A percentile compares a stretch with the other conserved stretches of the same genome.
Conservation (phyloP, 2,329 filamentous ascomycete genomes). For the Mycosphaerella sp. region DNA sequence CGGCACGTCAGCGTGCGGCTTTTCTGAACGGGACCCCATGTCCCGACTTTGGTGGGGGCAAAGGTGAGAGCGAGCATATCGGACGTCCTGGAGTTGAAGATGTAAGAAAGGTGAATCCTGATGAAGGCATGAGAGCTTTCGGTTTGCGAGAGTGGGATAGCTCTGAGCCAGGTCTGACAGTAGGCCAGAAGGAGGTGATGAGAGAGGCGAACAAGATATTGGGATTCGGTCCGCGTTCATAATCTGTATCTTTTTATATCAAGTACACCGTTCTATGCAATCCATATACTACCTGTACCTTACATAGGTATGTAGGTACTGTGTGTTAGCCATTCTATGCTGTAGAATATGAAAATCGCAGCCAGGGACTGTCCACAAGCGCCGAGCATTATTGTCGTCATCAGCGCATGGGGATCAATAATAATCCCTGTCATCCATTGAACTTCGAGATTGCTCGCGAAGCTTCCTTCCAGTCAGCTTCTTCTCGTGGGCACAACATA, state of each 20-base stretch:
- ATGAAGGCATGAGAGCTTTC: conserved; percentile 50
- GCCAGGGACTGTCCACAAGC: too few species aligned
- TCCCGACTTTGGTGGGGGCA: conserved; percentile 51
- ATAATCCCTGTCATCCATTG: too few species aligned
- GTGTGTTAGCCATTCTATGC: too few species aligned
- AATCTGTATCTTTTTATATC: not conserved
- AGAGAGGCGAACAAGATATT: conserved; percentile 49
- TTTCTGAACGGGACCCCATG: conserved; percentile 55
- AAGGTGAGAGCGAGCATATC: conserved; percentile 53
- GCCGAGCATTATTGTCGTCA: too few species aligned
- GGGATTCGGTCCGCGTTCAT: conserved; percentile 38
- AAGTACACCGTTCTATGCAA: too few species aligned
- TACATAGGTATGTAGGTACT: too few species aligned
- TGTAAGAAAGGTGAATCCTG: conserved; percentile 33
- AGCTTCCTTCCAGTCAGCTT: too few species aligned
- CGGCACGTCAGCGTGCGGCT: conserved; percentile 61
- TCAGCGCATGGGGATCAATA: too few species aligned
- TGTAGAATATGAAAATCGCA: too few species aligned
- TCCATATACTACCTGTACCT: too few species aligned
- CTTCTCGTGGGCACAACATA: too few species aligned
- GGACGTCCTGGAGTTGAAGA: conserved; percentile 38
- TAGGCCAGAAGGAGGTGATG: conserved; percentile 48
- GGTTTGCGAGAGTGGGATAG: conserved; percentile 49
- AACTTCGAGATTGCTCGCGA: too few species aligned
- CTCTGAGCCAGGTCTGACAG: conserved; percentile 41